A percentile compares a stretch with the other conserved stretches of the same genome.
These are phyloP conservation scores for Heritiera fomes DNA, from an alignment of 345 rosid genomes.

Conservation along the genomic window DNA sequence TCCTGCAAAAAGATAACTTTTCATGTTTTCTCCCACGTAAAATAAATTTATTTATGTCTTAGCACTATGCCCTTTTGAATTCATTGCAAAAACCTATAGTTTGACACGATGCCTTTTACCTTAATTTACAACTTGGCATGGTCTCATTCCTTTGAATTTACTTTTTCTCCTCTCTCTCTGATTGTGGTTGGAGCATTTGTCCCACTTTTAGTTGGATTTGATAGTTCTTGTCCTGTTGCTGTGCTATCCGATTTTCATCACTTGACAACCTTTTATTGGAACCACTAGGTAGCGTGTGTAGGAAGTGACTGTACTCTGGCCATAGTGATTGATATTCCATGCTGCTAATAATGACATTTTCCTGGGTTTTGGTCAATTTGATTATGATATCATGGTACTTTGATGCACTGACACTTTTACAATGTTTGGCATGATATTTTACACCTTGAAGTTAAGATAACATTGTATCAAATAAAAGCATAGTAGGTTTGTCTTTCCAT, in stretches of 20 bases:
- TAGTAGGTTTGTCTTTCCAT: neutral
- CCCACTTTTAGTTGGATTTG: conserved; percentile 3
- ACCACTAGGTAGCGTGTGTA: neutral
- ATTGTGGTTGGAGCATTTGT: neutral
- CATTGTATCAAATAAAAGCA: neutral
- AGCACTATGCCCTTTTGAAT: neutral
- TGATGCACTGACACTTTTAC: neutral
- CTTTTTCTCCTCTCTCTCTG: neutral
- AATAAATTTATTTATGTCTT: neutral
- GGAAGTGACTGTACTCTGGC: conserved; percentile 2
- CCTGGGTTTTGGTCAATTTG: neutral
- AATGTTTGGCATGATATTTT: neutral
- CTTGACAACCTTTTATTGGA: neutral
- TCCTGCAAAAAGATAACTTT: neutral
- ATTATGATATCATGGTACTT: neutral
- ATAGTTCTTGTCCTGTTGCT: neutral
- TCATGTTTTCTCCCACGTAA: neutral
- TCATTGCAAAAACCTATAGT: neutral
- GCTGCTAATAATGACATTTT: neutral
- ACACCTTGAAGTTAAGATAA: neutral
- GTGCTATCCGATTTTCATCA: neutral
- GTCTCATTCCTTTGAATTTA: neutral
- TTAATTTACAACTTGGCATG: neutral
- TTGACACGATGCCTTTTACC: neutral
- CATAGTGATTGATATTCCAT: neutral